Evolutionary conservation across 2,329 filamentous ascomycete species (phyloP).

Genomic region (Ceratocystis cubensis): DNA sequence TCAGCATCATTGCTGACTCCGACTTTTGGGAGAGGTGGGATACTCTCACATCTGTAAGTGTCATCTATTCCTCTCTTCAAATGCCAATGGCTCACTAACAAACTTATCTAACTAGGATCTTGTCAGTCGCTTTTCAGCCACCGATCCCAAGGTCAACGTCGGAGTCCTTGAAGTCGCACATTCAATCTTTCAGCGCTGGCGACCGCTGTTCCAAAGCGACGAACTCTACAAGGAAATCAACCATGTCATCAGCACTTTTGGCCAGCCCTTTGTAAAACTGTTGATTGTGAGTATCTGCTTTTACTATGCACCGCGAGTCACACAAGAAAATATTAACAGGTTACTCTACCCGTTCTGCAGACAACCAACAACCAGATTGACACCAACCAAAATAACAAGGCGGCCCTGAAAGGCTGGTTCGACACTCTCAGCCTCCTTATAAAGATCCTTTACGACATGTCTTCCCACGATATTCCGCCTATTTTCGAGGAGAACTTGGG

Average conservation of each 20-base stretch:
- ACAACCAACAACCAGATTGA: constrained; percentile 60
- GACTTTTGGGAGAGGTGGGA: constrained; percentile 97
- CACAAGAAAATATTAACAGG: background rate
- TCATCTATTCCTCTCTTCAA: background rate
- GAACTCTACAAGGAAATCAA: constrained; percentile 91
- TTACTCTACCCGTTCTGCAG: constrained; percentile 27
- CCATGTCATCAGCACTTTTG: constrained; percentile 80
- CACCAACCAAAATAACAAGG: constrained; percentile 62
- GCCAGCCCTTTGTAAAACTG: constrained; percentile 67
- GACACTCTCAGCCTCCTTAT: constrained; percentile 76
- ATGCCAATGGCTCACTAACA: background rate
- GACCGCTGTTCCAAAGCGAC: constrained; percentile 85
- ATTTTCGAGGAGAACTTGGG: constrained; percentile 82
- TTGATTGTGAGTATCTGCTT: constrained; percentile 46
- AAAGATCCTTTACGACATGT: constrained; percentile 90
- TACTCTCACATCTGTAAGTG: constrained; percentile 53
- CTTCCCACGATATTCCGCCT: constrained; percentile 90
- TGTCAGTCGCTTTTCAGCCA: constrained; percentile 69
- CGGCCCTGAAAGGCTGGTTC: constrained; percentile 63
- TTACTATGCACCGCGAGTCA: background rate
- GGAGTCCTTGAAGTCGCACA: constrained; percentile 95
- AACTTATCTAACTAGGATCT: constrained; percentile 48
- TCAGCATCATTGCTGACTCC: constrained; percentile 93
- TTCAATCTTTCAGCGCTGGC: constrained; percentile 94
- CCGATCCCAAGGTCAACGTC: constrained; percentile 74